Evolutionary conservation across 208 protist genomes (phyloP).

Genomic region (Porcisia deanei): DNA sequence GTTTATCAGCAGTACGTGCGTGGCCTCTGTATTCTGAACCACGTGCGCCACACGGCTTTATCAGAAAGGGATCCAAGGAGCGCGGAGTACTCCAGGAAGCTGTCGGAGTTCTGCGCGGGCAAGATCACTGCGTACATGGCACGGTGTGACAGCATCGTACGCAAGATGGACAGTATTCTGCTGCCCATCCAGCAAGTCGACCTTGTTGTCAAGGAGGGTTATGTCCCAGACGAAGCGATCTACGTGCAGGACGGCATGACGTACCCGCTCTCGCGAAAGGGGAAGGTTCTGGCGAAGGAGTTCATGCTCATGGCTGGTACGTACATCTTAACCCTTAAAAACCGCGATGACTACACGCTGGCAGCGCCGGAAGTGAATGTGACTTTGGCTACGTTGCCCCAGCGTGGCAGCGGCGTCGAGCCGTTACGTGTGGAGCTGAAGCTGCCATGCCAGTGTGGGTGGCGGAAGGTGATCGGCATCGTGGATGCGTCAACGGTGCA

Average conservation of each 20-base stretch:
- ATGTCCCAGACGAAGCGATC: slow-evolving; percentile 41
- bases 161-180: slow-evolving; percentile 73
- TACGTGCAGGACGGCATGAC: slow-evolving; percentile 51
- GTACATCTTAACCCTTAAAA: slow-evolving; percentile 73
- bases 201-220: slow-evolving; percentile 44
- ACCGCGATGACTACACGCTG: slow-evolving; percentile 76
- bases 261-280: slow-evolving; percentile 49
- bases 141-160: slow-evolving; percentile 61
- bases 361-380: slow-evolving; percentile 61
- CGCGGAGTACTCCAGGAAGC: slow-evolving; percentile 48
- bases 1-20: slow-evolving; percentile 69
- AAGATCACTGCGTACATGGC: slow-evolving; percentile 81
- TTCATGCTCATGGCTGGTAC: slow-evolving; percentile 59
- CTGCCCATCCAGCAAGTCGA: slow-evolving; percentile 68
- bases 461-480: slow-evolving; percentile 63
- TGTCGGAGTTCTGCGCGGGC: slow-evolving; percentile 60
- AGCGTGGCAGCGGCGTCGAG: slow-evolving; percentile 33
- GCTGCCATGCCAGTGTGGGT: slow-evolving; percentile 62
- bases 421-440: slow-evolving; percentile 36
- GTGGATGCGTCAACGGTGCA: slow-evolving; percentile 36
- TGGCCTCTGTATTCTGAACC: slow-evolving; percentile 76
- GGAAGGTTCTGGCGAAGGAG: slow-evolving; percentile 40
- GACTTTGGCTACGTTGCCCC: slow-evolving; percentile 38
- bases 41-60: slow-evolving; percentile 63
- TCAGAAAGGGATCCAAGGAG: slow-evolving; percentile 35